A percentile compares a stretch with the other conserved stretches of the same genome.
Evolutionary conservation across 2,329 filamentous ascomycete species (phyloP).

Genomic region (Talaromyces atroroseus): DNA sequence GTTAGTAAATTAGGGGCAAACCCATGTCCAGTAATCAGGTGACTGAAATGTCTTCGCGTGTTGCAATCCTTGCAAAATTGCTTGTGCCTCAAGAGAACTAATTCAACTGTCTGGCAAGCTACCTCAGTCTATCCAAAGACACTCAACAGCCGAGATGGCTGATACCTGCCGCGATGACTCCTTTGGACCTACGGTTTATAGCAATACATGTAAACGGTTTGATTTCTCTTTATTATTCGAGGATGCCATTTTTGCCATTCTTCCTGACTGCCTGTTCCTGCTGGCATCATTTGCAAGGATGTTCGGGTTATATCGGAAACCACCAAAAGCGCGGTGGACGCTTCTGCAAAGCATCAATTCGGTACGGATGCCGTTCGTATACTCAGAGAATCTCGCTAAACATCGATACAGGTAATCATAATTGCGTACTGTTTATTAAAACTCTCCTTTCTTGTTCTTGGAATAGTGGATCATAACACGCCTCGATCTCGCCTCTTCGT

Average conservation of each 20-base stretch:
- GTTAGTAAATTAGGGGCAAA: not conserved
- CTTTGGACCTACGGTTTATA: constrained; percentile 1
- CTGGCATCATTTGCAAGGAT: not conserved
- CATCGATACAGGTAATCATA: not conserved
- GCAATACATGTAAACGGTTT: not conserved
- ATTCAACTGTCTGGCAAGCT: not conserved
- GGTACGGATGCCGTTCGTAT: not conserved
- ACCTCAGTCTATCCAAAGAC: not conserved
- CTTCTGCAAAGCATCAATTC: not conserved
- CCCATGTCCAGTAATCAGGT: too few species aligned
- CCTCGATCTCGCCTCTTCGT: not conserved
- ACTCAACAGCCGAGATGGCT: not conserved
- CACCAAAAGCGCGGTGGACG: constrained; percentile 7
- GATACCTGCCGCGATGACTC: not conserved
- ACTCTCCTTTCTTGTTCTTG: not conserved
- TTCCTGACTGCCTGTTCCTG: constrained; percentile 3
- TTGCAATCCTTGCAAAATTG: too few species aligned
- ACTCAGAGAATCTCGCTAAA: not conserved
- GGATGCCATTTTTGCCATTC: constrained; percentile 5
- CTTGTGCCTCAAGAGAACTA: too few species aligned
- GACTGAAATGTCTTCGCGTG: too few species aligned
- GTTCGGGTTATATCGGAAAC: not conserved
- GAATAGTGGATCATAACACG: not conserved
- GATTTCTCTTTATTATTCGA: constrained; percentile 8
- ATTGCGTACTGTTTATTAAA: constrained; percentile 3